phyloP scores from a whole-genome alignment of 108 stramenopile species.

The Licmophora abbreviata region DNA sequence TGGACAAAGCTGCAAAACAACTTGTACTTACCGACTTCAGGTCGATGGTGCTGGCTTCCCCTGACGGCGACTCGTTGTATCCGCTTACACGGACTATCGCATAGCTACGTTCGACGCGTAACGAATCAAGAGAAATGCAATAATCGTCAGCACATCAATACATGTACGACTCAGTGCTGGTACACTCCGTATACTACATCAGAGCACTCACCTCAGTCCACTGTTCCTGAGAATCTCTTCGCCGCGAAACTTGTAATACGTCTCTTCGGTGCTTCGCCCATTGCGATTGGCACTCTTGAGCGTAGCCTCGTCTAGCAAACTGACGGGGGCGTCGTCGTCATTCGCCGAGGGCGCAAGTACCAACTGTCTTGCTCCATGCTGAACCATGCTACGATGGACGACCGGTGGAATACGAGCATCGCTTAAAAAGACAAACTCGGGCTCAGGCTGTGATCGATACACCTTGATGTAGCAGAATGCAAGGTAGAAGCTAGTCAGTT shows the following conservation, averaged over 20 bases:
- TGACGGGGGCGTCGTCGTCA: slow-evolving; percentile 12
- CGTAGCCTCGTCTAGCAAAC: slow-evolving; percentile 17
- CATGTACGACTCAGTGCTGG: too few species aligned
- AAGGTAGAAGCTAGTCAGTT: slow-evolving; percentile 51
- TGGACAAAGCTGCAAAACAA: background rate
- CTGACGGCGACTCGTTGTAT: slow-evolving; percentile 49
- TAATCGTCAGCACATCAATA: too few species aligned
- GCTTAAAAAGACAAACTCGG: slow-evolving; percentile 76
- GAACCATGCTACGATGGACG: slow-evolving; percentile 52
- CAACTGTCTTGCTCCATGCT: slow-evolving; percentile 44
- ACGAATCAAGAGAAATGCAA: too few species aligned
- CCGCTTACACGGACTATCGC: slow-evolving; percentile 64
- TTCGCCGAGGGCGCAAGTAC: slow-evolving; percentile 9
- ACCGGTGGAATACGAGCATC: slow-evolving; percentile 75
- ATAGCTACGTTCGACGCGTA: slow-evolving; percentile 28
- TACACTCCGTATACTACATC: too few species aligned
- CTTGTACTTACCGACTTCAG: slow-evolving; percentile 26
- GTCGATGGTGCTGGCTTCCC: slow-evolving; percentile 56
- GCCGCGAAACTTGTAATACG: slow-evolving; percentile 77
- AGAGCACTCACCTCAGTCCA: slow-evolving; percentile 44
- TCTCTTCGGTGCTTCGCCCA: slow-evolving; percentile 52
- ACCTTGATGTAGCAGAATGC: slow-evolving; percentile 77
- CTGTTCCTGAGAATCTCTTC: slow-evolving; percentile 76
- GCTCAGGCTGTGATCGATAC: slow-evolving; percentile 68
- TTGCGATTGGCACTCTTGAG: slow-evolving; percentile 1